Percentiles rank a stretch among this genome's conserved stretches.
phyloP scores from a whole-genome alignment of 345 rosid genomes.

The Adansonia digitata region DNA sequence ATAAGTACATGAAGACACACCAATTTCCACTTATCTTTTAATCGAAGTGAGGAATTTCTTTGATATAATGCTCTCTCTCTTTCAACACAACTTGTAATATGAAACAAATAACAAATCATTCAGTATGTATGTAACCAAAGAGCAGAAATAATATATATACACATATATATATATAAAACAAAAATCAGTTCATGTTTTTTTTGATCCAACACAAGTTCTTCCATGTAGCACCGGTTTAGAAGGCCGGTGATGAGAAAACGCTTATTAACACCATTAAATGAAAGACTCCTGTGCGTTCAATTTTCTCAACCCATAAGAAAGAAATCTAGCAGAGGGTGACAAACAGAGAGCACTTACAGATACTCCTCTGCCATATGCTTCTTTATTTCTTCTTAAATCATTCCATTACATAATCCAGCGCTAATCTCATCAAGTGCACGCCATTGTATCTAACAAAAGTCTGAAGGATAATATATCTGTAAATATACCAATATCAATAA shows the following conservation, averaged over 20 bases:
- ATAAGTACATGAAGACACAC: neutral
- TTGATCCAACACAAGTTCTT: neutral
- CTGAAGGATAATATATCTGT: neutral
- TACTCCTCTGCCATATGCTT: conserved; percentile 95
- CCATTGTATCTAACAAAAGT: conserved; percentile 83
- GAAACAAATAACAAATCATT: conserved; percentile 8
- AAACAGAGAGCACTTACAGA: conserved; percentile 51
- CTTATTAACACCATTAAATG: neutral
- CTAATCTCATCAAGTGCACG: conserved; percentile 98
- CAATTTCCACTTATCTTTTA: neutral
- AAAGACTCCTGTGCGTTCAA: neutral
- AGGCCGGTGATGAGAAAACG: neutral
- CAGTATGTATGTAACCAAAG: neutral
- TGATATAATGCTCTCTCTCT: conserved; percentile 97
- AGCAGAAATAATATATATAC: conserved; percentile 1
- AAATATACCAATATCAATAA: neutral
- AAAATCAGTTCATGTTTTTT: neutral
- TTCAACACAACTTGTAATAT: conserved; percentile 77
- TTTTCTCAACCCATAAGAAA: neutral
- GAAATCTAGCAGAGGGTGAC: conserved; percentile 6
- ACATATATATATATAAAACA: too few relatives aligned
- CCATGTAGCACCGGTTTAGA: neutral
- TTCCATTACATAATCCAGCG: conserved; percentile 98
- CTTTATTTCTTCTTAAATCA: conserved; percentile 94
- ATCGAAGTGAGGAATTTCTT: conserved; percentile 94